Base-by-base conservation (phyloP, 2,329 filamentous ascomycete species). In the Furcasterigmium furcatum region DNA sequence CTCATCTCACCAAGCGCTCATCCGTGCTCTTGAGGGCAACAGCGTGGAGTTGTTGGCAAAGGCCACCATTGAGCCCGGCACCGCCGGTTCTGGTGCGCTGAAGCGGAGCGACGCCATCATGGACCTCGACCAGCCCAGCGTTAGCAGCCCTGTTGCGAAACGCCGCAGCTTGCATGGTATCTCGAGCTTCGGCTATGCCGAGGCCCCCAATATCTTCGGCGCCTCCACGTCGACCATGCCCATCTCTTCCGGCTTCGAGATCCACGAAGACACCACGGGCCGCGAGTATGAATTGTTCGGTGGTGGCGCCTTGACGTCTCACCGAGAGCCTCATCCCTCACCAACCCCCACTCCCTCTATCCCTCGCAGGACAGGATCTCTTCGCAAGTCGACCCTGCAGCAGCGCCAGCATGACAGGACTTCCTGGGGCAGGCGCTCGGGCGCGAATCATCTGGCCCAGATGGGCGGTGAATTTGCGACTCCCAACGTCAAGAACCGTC, bases 71-170 rank as follows among this genome's bases (percentile, higher is more conserved):
- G 67, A 73, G 39, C 68, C 73, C 41, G 72, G 79, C 16, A 72
- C 79, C 18, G 82, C 83, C 49, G 50, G 50, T n/a, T 84, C 86
- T 6, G 96, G 92, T 61, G 91, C 92, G 5, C 71, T 97, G 55
- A 96, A 97, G 76, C 84, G 94, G 56, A 92, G 87, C 60, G 92
- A 97, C 70, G 86, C 88, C 36, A 85, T 86, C 43, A 92, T 95
- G 87, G 90, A 89, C 58, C 71, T 95, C 41, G 91, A 95, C 58
- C 86, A 88, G 52, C 76, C 83, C 22, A 85, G 79, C 56, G 75
- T 87, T 46, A 88, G 88, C 55, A 96, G 88, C 59, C 92, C 94
- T 1, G 88, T 92, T 48, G 88, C 91, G 39, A 96, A 96, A 73
- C 81, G 94, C 53, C 83, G 94, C 58, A 96, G 91, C 66, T 68